Evolutionary conservation across 2,329 filamentous ascomycete genomes (phyloP).

Genomic region (Claviceps monticola): DNA sequence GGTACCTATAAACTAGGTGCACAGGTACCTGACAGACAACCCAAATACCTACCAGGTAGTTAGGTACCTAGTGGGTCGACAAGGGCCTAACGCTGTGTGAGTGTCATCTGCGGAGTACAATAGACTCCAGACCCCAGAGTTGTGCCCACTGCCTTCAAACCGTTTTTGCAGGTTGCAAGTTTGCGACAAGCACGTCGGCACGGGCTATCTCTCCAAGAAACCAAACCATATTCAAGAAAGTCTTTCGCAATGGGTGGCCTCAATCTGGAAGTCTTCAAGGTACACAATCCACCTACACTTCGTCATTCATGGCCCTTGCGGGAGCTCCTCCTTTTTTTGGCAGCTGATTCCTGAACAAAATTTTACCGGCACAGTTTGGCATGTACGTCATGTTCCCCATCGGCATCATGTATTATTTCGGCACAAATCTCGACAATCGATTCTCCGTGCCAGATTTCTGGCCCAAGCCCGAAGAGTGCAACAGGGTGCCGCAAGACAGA

Average conservation of each 20-base stretch:
- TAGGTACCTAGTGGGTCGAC: not conserved
- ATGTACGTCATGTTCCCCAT: slow-evolving; percentile 99
- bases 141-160: not conserved
- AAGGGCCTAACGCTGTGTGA: not conserved
- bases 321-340: not conserved
- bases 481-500: slow-evolving; percentile 60
- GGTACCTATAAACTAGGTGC: too few species aligned
- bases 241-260: slow-evolving; percentile 52
- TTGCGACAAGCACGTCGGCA: not conserved
- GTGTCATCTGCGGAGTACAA: too few species aligned
- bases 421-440: slow-evolving; percentile 87
- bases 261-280: slow-evolving; percentile 93
- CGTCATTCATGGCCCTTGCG: too few species aligned
- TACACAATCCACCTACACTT: slow-evolving; percentile 20
- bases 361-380: slow-evolving; percentile 58
- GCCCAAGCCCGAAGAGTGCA: slow-evolving; percentile 68
- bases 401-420: slow-evolving; percentile 99
- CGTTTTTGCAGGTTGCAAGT: not conserved
- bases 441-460: slow-evolving; percentile 88
- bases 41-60: too few species aligned
- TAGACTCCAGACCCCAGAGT: too few species aligned
- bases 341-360: not conserved
- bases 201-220: not conserved
- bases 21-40: too few species aligned
- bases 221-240: slow-evolving; percentile 9